Evolutionary conservation across 2,329 filamentous ascomycete species (phyloP).

Genomic region (Xylaria sp.): DNA sequence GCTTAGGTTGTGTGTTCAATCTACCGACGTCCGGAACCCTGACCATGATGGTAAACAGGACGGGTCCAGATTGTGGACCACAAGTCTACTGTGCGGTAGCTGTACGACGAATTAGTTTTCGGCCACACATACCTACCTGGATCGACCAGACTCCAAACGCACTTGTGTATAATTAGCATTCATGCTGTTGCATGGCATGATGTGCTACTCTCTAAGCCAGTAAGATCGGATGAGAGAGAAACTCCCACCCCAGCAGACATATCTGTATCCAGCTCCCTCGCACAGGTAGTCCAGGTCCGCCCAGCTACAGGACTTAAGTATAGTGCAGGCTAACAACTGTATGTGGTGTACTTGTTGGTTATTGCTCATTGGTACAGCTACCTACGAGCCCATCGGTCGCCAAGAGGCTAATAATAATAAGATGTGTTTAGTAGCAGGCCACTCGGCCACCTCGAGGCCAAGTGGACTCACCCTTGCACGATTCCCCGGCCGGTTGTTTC

Average conservation of each 20-base stretch:
- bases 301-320: background rate
- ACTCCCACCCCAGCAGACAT: background rate
- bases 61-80: slow-evolving; percentile 23
- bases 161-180: slow-evolving; percentile 21
- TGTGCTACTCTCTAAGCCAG: slow-evolving; percentile 2
- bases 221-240: slow-evolving; percentile 2
- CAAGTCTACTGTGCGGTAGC: background rate
- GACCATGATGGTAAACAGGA: slow-evolving; percentile 10
- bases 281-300: background rate
- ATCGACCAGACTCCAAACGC: slow-evolving; percentile 10
- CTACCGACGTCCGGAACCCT: slow-evolving; percentile 19
- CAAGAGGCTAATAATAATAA: slow-evolving; percentile 28
- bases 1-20: slow-evolving; percentile 6
- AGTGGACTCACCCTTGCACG: slow-evolving; percentile 28
- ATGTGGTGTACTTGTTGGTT: background rate
- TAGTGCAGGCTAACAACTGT: background rate
- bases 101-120: slow-evolving; percentile 11
- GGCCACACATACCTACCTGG: slow-evolving; percentile 1
- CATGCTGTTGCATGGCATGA: slow-evolving; percentile 18
- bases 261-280: slow-evolving; percentile 4
- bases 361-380: background rate
- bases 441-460: slow-evolving; percentile 18
- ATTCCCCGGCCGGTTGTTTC: slow-evolving; percentile 37
- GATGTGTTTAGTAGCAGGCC: slow-evolving; percentile 22
- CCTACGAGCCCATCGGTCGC: background rate